These are phyloP conservation scores for Chlorella sp. DNA, from an alignment of 139 green algal species.

Conservation along the genomic window DNA sequence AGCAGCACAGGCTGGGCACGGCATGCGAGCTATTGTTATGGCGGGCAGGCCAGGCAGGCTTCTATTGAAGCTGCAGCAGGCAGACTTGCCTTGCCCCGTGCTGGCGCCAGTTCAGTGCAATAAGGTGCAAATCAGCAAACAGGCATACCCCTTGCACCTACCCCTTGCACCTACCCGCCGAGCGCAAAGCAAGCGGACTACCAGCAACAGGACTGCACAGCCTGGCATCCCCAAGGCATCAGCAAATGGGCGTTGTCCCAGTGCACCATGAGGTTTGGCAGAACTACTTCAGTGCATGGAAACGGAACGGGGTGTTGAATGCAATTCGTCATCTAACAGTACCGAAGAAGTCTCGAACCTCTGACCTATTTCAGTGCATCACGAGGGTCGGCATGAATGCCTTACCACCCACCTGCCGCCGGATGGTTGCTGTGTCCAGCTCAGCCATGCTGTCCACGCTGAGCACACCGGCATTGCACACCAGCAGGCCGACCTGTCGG, in stretches of 20 bases:
- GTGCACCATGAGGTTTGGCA: no score
- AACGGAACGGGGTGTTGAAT: no score
- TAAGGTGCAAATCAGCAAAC: background rate
- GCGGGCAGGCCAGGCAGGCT: background rate
- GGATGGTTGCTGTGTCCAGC: slow-evolving; percentile 37
- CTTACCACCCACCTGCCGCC: slow-evolving; percentile 45
- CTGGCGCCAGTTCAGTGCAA: no score
- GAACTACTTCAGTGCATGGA: no score
- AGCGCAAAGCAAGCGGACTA: background rate
- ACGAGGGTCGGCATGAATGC: no score
- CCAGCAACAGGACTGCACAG: background rate
- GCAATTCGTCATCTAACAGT: no score
- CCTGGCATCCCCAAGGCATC: no score
- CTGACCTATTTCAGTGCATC: no score
- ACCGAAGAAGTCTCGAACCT: no score
- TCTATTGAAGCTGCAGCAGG: background rate
- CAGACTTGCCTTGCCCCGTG: background rate
- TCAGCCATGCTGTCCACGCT: slow-evolving; percentile 44
- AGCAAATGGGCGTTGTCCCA: no score
- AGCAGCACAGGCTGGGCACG: background rate
- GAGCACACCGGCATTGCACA: slow-evolving; percentile 61
- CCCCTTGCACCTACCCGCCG: no score
- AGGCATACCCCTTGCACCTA: background rate
- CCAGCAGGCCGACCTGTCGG: slow-evolving; percentile 40
- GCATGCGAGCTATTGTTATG: background rate